Conservation (phyloP, 768 basidiomycete genomes). For the Tylopilus plumbeoviolaceoides region DNA sequence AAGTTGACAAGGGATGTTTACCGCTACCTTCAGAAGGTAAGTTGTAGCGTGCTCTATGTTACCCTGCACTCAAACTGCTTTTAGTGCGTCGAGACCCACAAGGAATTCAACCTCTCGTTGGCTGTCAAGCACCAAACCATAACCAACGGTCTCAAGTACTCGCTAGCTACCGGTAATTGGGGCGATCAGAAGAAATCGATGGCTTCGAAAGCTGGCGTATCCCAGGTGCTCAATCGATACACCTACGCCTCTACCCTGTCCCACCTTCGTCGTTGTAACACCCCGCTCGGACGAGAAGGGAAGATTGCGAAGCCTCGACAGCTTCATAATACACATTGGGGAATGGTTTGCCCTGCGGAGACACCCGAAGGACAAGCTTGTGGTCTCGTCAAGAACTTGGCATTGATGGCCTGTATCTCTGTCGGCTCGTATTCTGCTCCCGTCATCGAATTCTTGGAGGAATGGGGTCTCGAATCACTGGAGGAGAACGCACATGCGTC, state of each 20-base stretch:
- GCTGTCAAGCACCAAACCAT: conserved; percentile 97
- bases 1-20: conserved; percentile 97
- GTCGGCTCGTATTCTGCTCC: conserved; percentile 95
- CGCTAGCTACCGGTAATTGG: conserved; percentile 98
- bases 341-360: conserved; percentile 99
- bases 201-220: conserved; percentile 97
- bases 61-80: conserved; percentile 5
- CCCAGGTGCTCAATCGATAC: conserved; percentile 97
- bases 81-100: conserved; percentile 94
- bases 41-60: conserved; percentile 5
- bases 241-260: conserved; percentile 98
- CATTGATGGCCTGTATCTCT: conserved; percentile 96
- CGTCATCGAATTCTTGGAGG: conserved; percentile 96
- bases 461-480: conserved; percentile 94
- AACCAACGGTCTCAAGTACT: conserved; percentile 97
- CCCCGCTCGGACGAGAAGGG: conserved; percentile 95
- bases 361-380: conserved; percentile 99
- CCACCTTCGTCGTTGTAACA: conserved; percentile 96
- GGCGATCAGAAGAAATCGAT: conserved; percentile 99
- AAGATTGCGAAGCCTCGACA: conserved; percentile 99
- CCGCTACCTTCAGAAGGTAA: conserved; percentile 92
- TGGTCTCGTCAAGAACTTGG: conserved; percentile 97
- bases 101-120: conserved; percentile 86
- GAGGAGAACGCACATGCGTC: conserved; percentile 89
- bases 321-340: conserved; percentile 99